Percentiles rank a stretch among this genome's conserved stretches.
These are phyloP conservation scores for Euphorbia celastroides DNA, from an alignment of 441 rosid genomes.

Conservation along the genomic window DNA sequence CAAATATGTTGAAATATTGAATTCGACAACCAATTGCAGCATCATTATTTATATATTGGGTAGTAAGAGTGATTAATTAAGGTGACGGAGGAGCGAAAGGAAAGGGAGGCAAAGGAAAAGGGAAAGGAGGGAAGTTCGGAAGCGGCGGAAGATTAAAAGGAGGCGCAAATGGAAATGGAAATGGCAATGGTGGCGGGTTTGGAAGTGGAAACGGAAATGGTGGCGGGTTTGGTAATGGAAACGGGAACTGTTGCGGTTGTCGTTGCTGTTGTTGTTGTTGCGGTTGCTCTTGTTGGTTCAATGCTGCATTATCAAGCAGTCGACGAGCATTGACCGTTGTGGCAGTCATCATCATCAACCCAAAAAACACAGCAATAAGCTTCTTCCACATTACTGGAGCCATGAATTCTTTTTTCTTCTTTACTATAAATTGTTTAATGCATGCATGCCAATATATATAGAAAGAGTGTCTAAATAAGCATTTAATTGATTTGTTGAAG, in stretches of 20 bases:
- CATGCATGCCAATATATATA: background rate
- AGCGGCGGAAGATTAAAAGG: background rate
- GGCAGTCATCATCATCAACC: background rate
- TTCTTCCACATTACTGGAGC: background rate
- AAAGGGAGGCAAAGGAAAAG: background rate
- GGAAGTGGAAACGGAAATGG: background rate
- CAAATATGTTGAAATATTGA: too few relatives aligned
- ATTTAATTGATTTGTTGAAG: background rate
- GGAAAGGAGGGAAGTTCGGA: slow-evolving; percentile 1
- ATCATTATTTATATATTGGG: too few relatives aligned
- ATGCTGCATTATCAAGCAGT: background rate
- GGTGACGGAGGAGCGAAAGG: background rate
- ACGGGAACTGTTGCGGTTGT: background rate
- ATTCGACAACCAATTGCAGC: too few relatives aligned
- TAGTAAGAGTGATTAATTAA: background rate
- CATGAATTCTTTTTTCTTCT: background rate
- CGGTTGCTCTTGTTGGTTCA: background rate
- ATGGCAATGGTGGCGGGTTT: background rate
- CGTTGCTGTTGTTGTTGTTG: background rate
- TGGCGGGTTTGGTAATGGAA: background rate
- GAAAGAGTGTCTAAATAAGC: background rate
- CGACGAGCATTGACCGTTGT: background rate
- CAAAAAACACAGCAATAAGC: background rate
- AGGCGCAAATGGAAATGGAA: background rate
- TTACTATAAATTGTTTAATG: background rate